Evolutionary conservation across 2,329 filamentous ascomycete species (phyloP).

Genomic region (Neonectria faginata): DNA sequence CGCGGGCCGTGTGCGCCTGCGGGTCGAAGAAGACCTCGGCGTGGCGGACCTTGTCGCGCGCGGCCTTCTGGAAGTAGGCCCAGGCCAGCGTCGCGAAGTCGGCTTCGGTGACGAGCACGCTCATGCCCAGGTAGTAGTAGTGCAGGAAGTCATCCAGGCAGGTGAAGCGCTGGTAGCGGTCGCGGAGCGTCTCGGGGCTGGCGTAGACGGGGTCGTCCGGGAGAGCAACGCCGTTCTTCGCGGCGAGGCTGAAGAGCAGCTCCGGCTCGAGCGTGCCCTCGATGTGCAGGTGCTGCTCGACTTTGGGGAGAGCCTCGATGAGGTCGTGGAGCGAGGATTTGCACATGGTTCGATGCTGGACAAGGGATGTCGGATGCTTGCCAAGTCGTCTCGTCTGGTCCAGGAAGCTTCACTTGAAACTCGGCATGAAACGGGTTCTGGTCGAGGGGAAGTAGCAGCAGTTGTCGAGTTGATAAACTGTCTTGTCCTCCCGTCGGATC

Average conservation of each 20-base stretch:
- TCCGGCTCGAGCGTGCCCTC: constrained; percentile 79
- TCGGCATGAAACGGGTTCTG: constrained; percentile 1
- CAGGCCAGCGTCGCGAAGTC: constrained; percentile 81
- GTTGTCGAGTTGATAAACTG: constrained; percentile 1
- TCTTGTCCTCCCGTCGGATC: constrained; percentile 5
- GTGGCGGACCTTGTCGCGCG: constrained; percentile 74
- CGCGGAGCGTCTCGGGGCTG: constrained; percentile 68
- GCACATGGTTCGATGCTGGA: constrained; percentile 60
- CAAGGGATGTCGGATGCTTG: neutral
- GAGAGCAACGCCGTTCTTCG: constrained; percentile 73
- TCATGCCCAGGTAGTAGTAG: constrained; percentile 84
- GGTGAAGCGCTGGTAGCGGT: constrained; percentile 75
- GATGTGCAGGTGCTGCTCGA: constrained; percentile 84
- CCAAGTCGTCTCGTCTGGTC: neutral
- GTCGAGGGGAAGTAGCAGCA: neutral
- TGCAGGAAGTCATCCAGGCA: constrained; percentile 82
- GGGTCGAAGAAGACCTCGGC: constrained; percentile 87
- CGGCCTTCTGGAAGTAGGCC: constrained; percentile 75
- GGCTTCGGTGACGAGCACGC: constrained; percentile 70
- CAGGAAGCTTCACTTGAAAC: constrained; percentile 15
- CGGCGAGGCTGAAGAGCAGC: constrained; percentile 76
- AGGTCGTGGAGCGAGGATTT: constrained; percentile 64
- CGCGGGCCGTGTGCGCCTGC: constrained; percentile 76
- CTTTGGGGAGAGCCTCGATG: constrained; percentile 77
- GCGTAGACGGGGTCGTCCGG: constrained; percentile 73